phyloP scores from a whole-genome alignment of 2,329 filamentous ascomycete genomes.

The Ophiognomonia clavigignenti-juglandacearum region DNA sequence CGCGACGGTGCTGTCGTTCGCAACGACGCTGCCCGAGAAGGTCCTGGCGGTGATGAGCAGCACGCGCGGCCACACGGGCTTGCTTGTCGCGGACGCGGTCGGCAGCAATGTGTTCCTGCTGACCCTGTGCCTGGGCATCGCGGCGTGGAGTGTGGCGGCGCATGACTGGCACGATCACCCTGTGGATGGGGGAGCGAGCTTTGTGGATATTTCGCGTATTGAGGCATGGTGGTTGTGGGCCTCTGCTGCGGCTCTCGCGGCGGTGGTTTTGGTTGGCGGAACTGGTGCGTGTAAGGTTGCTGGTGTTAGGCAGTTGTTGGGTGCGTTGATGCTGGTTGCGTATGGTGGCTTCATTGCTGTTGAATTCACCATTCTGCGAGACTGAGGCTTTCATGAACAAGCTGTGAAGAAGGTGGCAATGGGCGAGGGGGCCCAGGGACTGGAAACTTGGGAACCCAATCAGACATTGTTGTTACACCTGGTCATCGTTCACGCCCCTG shows the following conservation, averaged over 20 bases:
- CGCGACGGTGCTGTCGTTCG: conserved; percentile 20
- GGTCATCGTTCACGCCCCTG: too few species aligned
- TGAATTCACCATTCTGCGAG: conserved; percentile 13
- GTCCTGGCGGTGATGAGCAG: conserved; percentile 45
- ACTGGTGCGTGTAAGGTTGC: conserved; percentile 7
- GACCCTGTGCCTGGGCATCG: conserved; percentile 41
- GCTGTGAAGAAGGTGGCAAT: neutral
- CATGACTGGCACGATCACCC: conserved; percentile 16
- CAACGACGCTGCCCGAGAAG: conserved; percentile 50
- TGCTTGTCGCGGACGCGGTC: conserved; percentile 47
- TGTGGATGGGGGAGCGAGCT: conserved; percentile 2
- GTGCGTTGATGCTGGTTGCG: conserved; percentile 11
- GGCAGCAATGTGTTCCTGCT: conserved; percentile 52
- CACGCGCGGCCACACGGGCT: conserved; percentile 38
- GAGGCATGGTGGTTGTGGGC: conserved; percentile 16
- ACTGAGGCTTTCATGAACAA: neutral
- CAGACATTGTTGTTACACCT: too few species aligned
- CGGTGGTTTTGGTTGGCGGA: conserved; percentile 10
- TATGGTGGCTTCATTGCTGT: conserved; percentile 13
- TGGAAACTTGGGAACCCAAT: too few species aligned
- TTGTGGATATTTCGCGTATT: conserved; percentile 10
- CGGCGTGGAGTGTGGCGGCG: conserved; percentile 10
- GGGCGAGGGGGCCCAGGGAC: too few species aligned
- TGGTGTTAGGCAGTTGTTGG: conserved; percentile 12
- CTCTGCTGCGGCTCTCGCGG: conserved; percentile 3